Conservation (phyloP, 2,329 filamentous ascomycete genomes). For the Exophiala calicioides region DNA sequence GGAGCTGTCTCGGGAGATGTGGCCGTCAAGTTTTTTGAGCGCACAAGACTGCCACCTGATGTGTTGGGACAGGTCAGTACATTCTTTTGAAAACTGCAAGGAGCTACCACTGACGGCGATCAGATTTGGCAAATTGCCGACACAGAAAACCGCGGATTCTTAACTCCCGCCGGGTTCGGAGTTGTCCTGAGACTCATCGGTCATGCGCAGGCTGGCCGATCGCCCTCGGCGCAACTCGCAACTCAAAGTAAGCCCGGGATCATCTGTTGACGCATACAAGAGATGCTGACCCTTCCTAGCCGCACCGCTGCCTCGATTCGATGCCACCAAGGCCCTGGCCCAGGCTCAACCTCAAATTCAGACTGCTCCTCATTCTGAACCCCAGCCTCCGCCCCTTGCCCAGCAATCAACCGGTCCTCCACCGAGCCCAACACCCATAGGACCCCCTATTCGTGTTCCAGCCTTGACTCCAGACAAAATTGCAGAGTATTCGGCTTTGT, state of each 20-base stretch:
- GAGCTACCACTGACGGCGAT: conserved; percentile 11
- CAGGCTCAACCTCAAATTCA: conserved; percentile 32
- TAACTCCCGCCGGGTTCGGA: conserved; percentile 90
- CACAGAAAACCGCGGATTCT: conserved; percentile 89
- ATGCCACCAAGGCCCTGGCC: conserved; percentile 49
- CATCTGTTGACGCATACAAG: background rate
- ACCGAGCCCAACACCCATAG: conserved; percentile 47
- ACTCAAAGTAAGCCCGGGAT: conserved; percentile 61
- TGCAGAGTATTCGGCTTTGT: conserved; percentile 82
- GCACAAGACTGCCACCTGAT: conserved; percentile 82
- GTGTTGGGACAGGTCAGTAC: conserved; percentile 77
- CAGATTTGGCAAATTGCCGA: conserved; percentile 94
- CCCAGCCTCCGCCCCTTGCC: conserved; percentile 45
- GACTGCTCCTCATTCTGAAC: conserved; percentile 1
- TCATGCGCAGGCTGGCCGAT: conserved; percentile 85
- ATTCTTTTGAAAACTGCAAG: background rate
- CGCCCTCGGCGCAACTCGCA: conserved; percentile 78
- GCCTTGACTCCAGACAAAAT: conserved; percentile 86
- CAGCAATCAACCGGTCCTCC: conserved; percentile 58
- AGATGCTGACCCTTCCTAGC: conserved; percentile 42
- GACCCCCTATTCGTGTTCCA: conserved; percentile 75
- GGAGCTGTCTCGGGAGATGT: conserved; percentile 95
- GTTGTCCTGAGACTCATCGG: conserved; percentile 91
- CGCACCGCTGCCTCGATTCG: conserved; percentile 89
- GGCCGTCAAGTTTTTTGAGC: conserved; percentile 97